Evolutionary conservation across 305 asterid genomes (phyloP).

Genomic region (Stenogyne calaminthoides): DNA sequence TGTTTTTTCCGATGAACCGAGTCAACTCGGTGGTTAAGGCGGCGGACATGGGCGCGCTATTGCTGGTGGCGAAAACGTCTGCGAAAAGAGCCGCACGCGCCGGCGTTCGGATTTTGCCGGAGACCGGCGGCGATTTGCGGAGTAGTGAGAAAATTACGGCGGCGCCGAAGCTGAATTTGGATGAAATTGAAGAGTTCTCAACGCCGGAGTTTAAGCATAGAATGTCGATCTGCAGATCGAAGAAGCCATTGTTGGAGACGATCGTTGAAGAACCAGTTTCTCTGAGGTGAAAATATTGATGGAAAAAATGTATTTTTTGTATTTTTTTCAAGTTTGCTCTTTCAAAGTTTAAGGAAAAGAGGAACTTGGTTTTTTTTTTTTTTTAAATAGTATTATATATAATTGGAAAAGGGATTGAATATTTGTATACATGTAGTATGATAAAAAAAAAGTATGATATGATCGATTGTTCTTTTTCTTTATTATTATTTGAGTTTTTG

Average conservation of each 20-base stretch:
- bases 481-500: background rate
- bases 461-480: background rate
- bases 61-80: constrained; percentile 50
- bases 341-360: constrained; percentile 30
- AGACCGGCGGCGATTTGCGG: constrained; percentile 31
- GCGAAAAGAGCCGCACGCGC: constrained; percentile 43
- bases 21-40: constrained; percentile 57
- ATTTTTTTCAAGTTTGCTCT: constrained; percentile 28
- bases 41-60: constrained; percentile 60
- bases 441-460: no score
- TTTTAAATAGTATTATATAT: background rate
- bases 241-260: constrained; percentile 70
- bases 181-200: constrained; percentile 48
- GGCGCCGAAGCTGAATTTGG: constrained; percentile 51
- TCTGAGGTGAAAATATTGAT: constrained; percentile 18
- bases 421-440: constrained; percentile 14
- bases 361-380: constrained; percentile 20
- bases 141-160: constrained; percentile 17
- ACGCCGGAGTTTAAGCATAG: constrained; percentile 50
- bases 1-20: constrained; percentile 74
- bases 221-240: constrained; percentile 55
- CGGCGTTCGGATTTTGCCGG: constrained; percentile 59
- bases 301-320: no score
- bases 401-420: background rate
- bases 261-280: constrained; percentile 52